Conservation (phyloP, 1,139 yeast genomes). For the Blastobotrys raffinosifermentans region DNA sequence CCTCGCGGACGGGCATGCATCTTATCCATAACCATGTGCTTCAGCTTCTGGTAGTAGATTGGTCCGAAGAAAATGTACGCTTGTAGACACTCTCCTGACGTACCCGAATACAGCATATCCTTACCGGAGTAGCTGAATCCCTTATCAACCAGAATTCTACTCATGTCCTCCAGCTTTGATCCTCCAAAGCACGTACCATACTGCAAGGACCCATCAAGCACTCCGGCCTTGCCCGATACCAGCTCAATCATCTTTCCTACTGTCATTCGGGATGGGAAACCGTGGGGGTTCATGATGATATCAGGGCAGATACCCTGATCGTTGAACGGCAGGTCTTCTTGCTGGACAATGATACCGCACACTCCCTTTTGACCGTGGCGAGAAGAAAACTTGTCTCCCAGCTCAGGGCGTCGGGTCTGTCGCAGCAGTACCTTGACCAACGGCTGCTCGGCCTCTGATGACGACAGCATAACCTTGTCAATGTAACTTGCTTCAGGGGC, state of each 20-base stretch:
- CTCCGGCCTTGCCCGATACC: constrained; percentile 97
- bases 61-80: constrained; percentile 99
- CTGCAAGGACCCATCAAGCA: constrained; percentile 80
- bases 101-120: constrained; percentile 97
- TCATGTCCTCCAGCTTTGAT: constrained; percentile 90
- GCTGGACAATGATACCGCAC: constrained; percentile 94
- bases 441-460: constrained; percentile 92
- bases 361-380: constrained; percentile 99
- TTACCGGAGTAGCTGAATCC: constrained; percentile 96
- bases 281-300: constrained; percentile 97
- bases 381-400: constrained; percentile 95
- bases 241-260: constrained; percentile 98
- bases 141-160: constrained; percentile 80
- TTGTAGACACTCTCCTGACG: constrained; percentile 94
- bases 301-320: constrained; percentile 90
- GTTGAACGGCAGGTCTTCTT: constrained; percentile 92
- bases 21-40: constrained; percentile 98
- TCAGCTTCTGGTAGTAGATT: constrained; percentile 92
- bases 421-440: constrained; percentile 84
- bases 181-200: constrained; percentile 99
- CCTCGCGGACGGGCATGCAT: constrained; percentile 99
- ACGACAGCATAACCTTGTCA: constrained; percentile 97
- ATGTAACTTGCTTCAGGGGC: constrained; percentile 95
- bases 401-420: constrained; percentile 96
- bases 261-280: constrained; percentile 99